Base-by-base conservation (phyloP, 106 monocot species). In the Acanthochlamys bracteata region DNA sequence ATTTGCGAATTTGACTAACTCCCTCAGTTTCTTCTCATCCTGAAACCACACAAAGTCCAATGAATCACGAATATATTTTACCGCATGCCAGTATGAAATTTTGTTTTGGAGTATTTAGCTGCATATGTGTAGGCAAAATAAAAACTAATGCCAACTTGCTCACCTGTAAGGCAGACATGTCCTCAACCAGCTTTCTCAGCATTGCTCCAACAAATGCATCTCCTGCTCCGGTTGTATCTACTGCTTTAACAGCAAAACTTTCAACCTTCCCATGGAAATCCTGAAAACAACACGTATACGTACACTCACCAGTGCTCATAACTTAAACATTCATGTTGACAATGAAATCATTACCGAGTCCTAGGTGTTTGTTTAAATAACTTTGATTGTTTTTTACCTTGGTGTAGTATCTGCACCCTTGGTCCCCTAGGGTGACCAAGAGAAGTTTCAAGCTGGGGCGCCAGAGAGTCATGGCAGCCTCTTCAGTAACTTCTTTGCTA, bases 151-250 rank as follows among this genome's bases (percentile, higher is more conserved):
- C 41, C 23, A 72, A 24, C 24, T 59, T 16, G 25, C 59, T 64
- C 27, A 82, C 94, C 69, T 94, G 86, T 23, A 95, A 66, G 20
- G 74, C 69, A 4, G 87, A 95, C 27, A 63, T 72, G 70, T 95
- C 87, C 10, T 76, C 71, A 13, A 80, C 76, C 10, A 90, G 24
- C 67, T 74, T 79, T 27, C 47, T 17, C 22, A 95, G 75, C 72
- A 90, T 33, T 57, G 87, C 82, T 11, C 95, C 95, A 0, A 87
- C 75, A 61, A 95, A 95, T 8, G 95, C 90, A 69, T 95, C 95
- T 11, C 95, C 95, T 20, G 95, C 95, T 3, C 95, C 95, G 1
- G 95, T 95, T 20, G 90, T 90, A 61, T 95, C 95, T 0, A 95
- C 75, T 42, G 84, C 64, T 49, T 82, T 72, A 24, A 95, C 87